Evolutionary conservation across 169 alveolate species (phyloP).

Genomic region (Perkinsus marinus): DNA sequence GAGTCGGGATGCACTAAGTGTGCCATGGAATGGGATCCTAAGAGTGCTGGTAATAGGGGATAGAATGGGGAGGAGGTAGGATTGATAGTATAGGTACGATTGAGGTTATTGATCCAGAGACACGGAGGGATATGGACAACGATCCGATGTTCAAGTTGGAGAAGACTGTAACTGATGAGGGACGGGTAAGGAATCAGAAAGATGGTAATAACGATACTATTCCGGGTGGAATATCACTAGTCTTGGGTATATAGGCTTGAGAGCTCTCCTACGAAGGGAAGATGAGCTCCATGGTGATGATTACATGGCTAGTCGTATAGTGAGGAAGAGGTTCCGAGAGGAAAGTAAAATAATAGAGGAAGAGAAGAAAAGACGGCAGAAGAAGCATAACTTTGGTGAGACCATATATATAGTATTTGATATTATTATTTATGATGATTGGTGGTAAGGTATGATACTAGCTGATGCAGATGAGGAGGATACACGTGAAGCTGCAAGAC

Average conservation of each 20-base stretch:
- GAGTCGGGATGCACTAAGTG: not conserved
- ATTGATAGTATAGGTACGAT: not conserved
- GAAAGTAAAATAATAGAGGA: not conserved
- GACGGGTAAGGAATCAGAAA: not conserved
- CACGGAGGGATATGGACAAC: not conserved
- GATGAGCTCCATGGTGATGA: not conserved
- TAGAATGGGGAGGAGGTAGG: not conserved
- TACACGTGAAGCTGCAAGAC: not conserved
- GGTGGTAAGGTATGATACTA: not conserved
- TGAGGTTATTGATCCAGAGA: not conserved
- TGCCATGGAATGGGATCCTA: not conserved
- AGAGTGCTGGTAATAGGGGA: not conserved
- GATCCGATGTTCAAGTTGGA: slow-evolving; percentile 4
- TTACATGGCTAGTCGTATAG: not conserved
- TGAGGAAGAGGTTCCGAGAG: not conserved
- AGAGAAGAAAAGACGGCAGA: not conserved
- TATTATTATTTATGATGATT: not conserved
- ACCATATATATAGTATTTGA: not conserved
- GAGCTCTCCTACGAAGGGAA: not conserved
- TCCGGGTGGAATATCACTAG: too few relatives aligned
- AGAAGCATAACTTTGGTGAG: not conserved
- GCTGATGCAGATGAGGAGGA: not conserved
- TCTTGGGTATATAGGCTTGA: not conserved
- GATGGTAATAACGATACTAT: not conserved
- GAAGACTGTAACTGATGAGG: not conserved